Conservation (phyloP, 2,329 filamentous ascomycete genomes). For the Ambrosiella beaveri region DNA sequence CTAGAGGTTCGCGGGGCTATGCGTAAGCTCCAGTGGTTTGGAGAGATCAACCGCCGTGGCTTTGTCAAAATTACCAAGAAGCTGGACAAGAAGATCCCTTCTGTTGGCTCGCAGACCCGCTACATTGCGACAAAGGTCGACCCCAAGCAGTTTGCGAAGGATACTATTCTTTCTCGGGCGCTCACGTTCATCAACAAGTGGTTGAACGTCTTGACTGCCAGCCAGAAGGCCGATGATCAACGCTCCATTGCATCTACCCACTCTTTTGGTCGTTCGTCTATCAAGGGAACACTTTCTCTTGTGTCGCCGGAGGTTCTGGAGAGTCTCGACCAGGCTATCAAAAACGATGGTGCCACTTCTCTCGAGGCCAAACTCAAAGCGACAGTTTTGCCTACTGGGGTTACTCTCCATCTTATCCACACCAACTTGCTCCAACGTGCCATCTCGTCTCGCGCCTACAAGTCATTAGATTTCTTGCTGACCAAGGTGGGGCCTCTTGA, state of each 20-base stretch:
- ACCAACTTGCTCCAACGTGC: slow-evolving; percentile 63
- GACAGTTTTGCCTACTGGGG: slow-evolving; percentile 27
- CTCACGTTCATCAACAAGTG: slow-evolving; percentile 66
- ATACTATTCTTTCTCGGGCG: slow-evolving; percentile 30
- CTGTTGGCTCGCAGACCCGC: slow-evolving; percentile 58
- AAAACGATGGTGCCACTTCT: slow-evolving; percentile 42
- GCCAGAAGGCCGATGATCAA: slow-evolving; percentile 45
- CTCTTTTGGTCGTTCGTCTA: slow-evolving; percentile 60
- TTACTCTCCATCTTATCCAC: slow-evolving; percentile 48
- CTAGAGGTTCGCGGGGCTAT: slow-evolving; percentile 76
- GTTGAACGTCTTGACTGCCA: slow-evolving; percentile 64
- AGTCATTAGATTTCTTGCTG: slow-evolving; percentile 56
- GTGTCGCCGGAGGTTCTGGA: slow-evolving; percentile 47
- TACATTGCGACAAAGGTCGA: slow-evolving; percentile 89
- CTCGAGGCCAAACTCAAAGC: slow-evolving; percentile 12
- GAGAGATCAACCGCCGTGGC: slow-evolving; percentile 84
- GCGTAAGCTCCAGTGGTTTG: slow-evolving; percentile 91
- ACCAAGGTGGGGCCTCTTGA: slow-evolving; percentile 53
- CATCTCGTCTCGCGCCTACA: slow-evolving; percentile 50
- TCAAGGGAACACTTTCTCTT: slow-evolving; percentile 57
- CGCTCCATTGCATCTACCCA: slow-evolving; percentile 57
- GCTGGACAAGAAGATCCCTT: slow-evolving; percentile 80
- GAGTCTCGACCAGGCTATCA: slow-evolving; percentile 52
- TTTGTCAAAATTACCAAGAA: slow-evolving; percentile 99
- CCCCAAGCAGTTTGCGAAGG: slow-evolving; percentile 72